Conservation (phyloP, 352 stramenopile species). For the Aphanomyces cochlioides region DNA sequence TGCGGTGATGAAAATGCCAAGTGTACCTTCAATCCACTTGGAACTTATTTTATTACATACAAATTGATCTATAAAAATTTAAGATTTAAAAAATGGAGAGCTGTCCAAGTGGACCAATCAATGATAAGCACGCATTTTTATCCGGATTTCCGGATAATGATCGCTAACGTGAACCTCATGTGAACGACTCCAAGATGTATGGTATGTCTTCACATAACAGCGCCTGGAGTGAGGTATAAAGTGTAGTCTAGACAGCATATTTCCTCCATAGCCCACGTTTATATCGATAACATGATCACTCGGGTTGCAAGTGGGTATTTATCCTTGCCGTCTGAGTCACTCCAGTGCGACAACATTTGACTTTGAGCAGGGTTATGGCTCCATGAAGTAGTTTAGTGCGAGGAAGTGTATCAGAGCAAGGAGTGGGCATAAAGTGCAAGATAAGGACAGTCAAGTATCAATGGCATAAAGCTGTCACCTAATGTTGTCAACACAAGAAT, state of each 20-base stretch:
- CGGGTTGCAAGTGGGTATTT: no score
- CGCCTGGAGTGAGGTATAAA: background rate
- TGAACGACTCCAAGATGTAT: background rate
- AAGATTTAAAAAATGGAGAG: background rate
- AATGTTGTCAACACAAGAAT: no score
- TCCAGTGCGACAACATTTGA: no score
- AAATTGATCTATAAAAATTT: background rate
- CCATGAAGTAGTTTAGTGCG: no score
- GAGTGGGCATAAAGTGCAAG: no score
- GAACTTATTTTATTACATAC: background rate
- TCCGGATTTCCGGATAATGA: background rate
- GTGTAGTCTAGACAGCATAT: background rate
- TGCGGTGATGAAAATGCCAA: slow-evolving; percentile 1
- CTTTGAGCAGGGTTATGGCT: no score
- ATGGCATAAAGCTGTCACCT: no score
- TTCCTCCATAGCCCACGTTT: background rate
- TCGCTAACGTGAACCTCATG: background rate
- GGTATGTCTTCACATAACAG: background rate
- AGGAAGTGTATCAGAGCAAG: no score
- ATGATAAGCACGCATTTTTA: background rate
- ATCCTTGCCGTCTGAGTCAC: no score
- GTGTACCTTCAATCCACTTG: background rate
- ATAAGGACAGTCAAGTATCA: no score
- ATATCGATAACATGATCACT: no score
- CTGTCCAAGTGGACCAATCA: slow-evolving; percentile 1